Evolutionary conservation across 2,329 filamentous ascomycete genomes (phyloP).

Genomic region (Chrysoporthe austroafricana): DNA sequence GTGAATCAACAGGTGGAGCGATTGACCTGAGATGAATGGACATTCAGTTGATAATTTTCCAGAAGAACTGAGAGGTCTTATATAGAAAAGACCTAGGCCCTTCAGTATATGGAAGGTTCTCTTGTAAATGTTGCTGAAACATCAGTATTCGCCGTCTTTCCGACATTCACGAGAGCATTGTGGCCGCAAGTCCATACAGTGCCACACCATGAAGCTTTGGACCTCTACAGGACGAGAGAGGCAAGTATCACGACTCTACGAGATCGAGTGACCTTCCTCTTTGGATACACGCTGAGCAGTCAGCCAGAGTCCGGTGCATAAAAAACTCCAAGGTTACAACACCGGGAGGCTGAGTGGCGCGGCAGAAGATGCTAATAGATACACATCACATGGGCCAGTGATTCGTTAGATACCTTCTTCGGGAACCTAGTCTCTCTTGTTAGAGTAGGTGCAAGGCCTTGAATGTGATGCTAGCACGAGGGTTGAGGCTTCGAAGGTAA

Average conservation of each 20-base stretch:
- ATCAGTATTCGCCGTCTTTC: neutral
- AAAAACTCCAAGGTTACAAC: neutral
- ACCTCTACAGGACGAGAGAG: neutral
- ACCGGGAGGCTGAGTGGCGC: neutral
- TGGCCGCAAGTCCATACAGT: neutral
- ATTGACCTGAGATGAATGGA: neutral
- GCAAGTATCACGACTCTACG: neutral
- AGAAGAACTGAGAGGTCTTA: neutral
- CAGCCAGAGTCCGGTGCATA: neutral
- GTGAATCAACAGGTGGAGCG: neutral
- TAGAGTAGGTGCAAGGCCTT: neutral
- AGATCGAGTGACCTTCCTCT: neutral
- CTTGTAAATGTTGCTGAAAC: too few relatives aligned
- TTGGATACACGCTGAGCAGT: constrained; percentile 4
- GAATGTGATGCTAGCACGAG: neutral
- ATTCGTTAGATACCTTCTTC: neutral
- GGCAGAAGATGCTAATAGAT: neutral
- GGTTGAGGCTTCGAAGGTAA: neutral
- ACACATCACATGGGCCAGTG: neutral
- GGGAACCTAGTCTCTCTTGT: neutral
- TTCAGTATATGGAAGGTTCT: neutral
- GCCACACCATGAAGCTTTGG: neutral
- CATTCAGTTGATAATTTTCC: neutral
- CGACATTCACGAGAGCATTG: neutral
- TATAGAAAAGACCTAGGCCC: neutral